A percentile compares a stretch with the other conserved stretches of the same genome.
These are phyloP conservation scores for Carallia brachiata DNA, from an alignment of 345 rosid genomes.

Conservation along the genomic window DNA sequence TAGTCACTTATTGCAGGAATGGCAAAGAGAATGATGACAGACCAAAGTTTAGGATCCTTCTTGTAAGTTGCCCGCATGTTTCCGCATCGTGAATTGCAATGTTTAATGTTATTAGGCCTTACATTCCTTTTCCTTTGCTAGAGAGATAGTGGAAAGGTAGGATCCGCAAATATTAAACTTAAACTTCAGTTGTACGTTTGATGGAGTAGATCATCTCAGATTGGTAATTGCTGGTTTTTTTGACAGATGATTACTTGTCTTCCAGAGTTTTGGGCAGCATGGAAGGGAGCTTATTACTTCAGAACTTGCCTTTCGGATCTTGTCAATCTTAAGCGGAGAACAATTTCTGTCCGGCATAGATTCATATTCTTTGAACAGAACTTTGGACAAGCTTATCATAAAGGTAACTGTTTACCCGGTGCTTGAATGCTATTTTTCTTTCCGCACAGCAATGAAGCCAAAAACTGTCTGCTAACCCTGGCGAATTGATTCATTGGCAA, in stretches of 20 bases:
- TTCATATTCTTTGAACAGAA: slow-evolving; percentile 40
- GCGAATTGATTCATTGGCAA: too few relatives aligned
- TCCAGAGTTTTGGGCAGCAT: slow-evolving; percentile 99
- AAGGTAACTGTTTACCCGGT: slow-evolving; percentile 45
- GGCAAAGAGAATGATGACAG: slow-evolving; percentile 42
- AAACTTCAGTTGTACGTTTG: slow-evolving; percentile 21
- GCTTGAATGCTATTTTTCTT: too few relatives aligned
- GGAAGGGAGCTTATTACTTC: slow-evolving; percentile 95
- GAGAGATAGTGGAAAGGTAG: background rate
- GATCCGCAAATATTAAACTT: background rate
- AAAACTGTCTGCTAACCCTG: background rate
- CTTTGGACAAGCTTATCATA: slow-evolving; percentile 65
- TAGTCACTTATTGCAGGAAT: slow-evolving; percentile 61
- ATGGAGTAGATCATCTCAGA: slow-evolving; percentile 38
- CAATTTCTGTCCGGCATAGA: slow-evolving; percentile 57
- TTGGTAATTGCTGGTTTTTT: slow-evolving; percentile 68
- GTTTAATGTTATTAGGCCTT: background rate
- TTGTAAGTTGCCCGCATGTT: slow-evolving; percentile 53
- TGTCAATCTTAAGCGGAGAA: slow-evolving; percentile 85
- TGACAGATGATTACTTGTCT: slow-evolving; percentile 99
- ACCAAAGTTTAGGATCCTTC: slow-evolving; percentile 86
- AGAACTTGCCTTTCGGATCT: slow-evolving; percentile 76
- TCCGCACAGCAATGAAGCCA: background rate
- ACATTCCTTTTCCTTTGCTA: background rate
- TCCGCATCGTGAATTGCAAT: background rate